A percentile compares a stretch with the other conserved stretches of the same genome.
Conservation (phyloP, 129 eudicot genomes). For the Arctium minus region DNA sequence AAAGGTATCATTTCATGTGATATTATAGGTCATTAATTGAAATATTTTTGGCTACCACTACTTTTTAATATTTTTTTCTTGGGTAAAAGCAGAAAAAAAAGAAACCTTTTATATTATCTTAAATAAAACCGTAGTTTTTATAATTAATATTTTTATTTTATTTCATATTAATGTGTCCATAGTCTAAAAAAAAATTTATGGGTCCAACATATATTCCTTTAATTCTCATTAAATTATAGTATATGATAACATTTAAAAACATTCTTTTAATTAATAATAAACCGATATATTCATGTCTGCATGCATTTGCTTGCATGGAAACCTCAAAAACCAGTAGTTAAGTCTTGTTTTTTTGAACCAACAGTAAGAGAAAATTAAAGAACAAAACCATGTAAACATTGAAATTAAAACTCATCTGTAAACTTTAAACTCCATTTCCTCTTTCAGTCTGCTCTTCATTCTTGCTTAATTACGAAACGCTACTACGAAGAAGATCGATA, state of each 20-base stretch:
- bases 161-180: too few relatives aligned
- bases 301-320: neutral
- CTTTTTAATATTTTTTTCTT: too few relatives aligned
- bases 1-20: too few relatives aligned
- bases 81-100: too few relatives aligned
- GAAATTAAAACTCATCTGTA: constrained; percentile 4
- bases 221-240: neutral
- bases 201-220: neutral
- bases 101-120: too few relatives aligned
- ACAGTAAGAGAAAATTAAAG: neutral
- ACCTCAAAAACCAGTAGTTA: neutral
- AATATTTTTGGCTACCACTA: too few relatives aligned
- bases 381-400: constrained; percentile 7
- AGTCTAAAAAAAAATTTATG: too few relatives aligned
- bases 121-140: neutral
- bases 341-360: neutral
- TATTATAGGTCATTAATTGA: too few relatives aligned
- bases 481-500: constrained; percentile 2
- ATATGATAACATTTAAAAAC: neutral
- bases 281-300: neutral
- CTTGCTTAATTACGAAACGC: constrained; percentile 27
- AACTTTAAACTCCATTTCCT: neutral
- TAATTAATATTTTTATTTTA: too few relatives aligned
- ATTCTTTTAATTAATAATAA: neutral
- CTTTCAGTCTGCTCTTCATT: neutral